Evolutionary conservation across 2,329 filamentous ascomycete species (phyloP).

Genomic region (Ascochyta rabiei): DNA sequence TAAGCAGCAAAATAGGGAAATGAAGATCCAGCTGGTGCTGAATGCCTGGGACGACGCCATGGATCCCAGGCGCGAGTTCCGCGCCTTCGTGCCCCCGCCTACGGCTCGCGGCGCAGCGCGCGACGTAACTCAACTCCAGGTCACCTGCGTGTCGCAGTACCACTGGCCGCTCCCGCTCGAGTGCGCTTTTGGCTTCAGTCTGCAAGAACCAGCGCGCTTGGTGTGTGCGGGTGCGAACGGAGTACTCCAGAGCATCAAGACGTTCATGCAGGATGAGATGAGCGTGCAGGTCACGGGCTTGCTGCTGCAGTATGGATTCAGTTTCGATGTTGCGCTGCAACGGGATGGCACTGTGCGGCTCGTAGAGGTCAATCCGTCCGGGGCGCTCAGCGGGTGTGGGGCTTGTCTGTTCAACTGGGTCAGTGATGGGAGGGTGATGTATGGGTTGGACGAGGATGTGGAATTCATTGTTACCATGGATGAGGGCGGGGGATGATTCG

Average conservation of each 20-base stretch:
- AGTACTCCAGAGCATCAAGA: background rate
- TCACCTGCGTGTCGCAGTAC: background rate
- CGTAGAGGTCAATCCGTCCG: conserved; percentile 46
- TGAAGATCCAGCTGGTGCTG: background rate
- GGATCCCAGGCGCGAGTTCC: background rate
- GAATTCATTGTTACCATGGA: conserved; percentile 11
- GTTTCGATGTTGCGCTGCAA: background rate
- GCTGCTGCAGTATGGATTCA: background rate
- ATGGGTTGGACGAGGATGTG: conserved; percentile 36
- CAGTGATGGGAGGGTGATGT: conserved; percentile 46
- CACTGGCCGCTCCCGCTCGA: background rate
- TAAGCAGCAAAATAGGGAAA: background rate
- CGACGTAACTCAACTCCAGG: background rate
- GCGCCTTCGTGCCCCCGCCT: conserved; percentile 4
- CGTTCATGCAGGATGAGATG: background rate
- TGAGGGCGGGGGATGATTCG: background rate
- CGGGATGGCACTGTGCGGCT: background rate
- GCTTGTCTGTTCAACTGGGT: conserved; percentile 57
- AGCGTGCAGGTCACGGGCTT: background rate
- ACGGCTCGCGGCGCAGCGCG: background rate
- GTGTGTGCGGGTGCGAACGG: background rate
- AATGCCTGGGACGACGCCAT: background rate
- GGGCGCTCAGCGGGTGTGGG: conserved; percentile 52
- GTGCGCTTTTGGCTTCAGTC: background rate
- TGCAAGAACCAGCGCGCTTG: background rate